These are phyloP conservation scores for Podila epicladia DNA, from an alignment of 192 early-diverging fungal genomes.

Conservation along the genomic window DNA sequence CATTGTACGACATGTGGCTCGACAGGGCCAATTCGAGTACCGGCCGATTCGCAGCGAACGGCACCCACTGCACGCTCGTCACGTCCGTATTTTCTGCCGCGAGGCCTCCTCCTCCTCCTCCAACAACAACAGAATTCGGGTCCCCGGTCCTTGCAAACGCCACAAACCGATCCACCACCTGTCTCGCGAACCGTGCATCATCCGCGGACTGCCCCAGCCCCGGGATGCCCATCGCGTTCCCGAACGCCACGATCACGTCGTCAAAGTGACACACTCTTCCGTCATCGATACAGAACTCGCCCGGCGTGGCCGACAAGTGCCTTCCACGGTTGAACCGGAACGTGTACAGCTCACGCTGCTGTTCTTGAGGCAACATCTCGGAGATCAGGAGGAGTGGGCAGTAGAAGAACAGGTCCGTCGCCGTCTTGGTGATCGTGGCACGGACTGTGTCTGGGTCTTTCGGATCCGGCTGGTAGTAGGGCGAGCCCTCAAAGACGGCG, in stretches of 20 bases:
- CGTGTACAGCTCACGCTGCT: not conserved
- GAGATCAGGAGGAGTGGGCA: not conserved
- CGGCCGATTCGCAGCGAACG: not conserved
- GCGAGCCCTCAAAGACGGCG: not conserved
- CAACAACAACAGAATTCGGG: not conserved
- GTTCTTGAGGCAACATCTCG: not conserved
- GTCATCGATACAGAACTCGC: not conserved
- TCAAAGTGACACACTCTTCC: not conserved
- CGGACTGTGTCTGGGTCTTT: not conserved
- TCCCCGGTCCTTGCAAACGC: not conserved
- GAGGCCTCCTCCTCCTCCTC: not conserved
- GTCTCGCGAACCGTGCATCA: not conserved
- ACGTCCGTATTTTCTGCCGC: not conserved
- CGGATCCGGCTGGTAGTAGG: not conserved
- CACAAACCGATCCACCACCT: slow-evolving; percentile 1
- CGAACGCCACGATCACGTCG: not conserved
- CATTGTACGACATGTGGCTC: not conserved
- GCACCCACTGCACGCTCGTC: not conserved
- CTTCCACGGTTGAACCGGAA: slow-evolving; percentile 6
- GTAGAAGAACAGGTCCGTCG: not conserved
- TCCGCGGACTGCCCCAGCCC: not conserved
- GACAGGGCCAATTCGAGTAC: not conserved
- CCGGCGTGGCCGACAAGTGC: not conserved
- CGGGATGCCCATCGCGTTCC: not conserved
- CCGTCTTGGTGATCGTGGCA: not conserved